Evolutionary conservation across 1,284 basidiomycete genomes (phyloP), one percentile per base, ranked within the genome.

Genomic region (Boletus semigastroideus): DNA sequence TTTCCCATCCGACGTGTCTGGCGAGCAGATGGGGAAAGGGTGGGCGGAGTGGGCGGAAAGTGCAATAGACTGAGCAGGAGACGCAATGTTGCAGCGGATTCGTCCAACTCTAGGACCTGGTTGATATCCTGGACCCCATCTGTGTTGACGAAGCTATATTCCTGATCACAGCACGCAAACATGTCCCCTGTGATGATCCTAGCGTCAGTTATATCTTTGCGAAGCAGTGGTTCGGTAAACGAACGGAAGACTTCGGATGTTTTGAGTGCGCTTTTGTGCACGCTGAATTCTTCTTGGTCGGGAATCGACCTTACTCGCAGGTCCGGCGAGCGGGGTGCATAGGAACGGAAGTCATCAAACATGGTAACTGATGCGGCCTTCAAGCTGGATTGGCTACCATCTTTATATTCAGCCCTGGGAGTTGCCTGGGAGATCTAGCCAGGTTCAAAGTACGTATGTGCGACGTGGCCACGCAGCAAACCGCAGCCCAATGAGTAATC

Each of bases 181-280:
- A 87, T 86, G 60, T 83, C 76, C 25, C 74, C 84, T 86, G 63
- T 30, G 55, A 60, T 30, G 55, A 60, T 46, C 55, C 54, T 17
- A 44, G 30, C 51, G 51, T 55, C 48, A 57, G 51, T 48, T 52
- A 25, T 41, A 46, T 1, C 40, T 53, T 52, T 46, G 17, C 8
- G 38, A 47, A 19, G 30, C 27, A 43, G 48, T 28, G 19, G 50
- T 52, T 37, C 38, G 17, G 50, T 25, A 49, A 20, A 67, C 79
- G 58, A 70, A 84, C 84, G 69, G 59, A 87, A 86, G 53, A 85
- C 76, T 59, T 80, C 75, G 58, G 83, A 85, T 48, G 67, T 71
- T 48, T 66, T 61, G 48, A 86, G 70, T 22, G 75, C 75, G 37
- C 69, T 59, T 28, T 76, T 75, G 54, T 70, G 73, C 48, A 81